Percentiles rank a stretch among this genome's conserved stretches.
Evolutionary conservation across 768 basidiomycete species (phyloP).

Genomic region (Mycena pura): DNA sequence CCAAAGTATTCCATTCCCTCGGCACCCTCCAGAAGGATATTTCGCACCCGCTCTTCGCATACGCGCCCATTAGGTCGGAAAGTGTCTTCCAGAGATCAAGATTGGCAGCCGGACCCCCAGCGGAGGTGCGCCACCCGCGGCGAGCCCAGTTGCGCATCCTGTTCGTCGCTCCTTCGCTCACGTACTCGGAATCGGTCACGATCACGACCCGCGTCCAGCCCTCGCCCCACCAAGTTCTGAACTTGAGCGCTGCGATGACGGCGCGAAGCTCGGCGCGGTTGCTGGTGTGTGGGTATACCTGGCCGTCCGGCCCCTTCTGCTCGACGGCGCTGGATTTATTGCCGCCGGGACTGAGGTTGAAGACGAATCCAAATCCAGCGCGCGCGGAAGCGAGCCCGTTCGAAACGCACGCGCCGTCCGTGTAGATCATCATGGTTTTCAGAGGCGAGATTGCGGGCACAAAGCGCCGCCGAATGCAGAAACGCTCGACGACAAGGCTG

Average conservation of each 20-base stretch:
- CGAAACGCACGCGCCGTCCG: not conserved
- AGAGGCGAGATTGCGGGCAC: not conserved
- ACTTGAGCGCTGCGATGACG: slow-evolving; percentile 29
- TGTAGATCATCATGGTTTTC: slow-evolving; percentile 8
- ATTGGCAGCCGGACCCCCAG: slow-evolving; percentile 27
- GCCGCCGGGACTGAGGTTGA: not conserved
- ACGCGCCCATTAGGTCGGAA: slow-evolving; percentile 14
- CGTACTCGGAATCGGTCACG: slow-evolving; percentile 39
- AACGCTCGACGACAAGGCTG: not conserved
- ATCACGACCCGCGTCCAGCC: slow-evolving; percentile 37
- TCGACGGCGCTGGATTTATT: not conserved
- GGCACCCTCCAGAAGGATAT: slow-evolving; percentile 30
- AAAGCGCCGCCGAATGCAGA: not conserved
- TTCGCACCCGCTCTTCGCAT: slow-evolving; percentile 22
- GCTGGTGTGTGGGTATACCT: slow-evolving; percentile 28
- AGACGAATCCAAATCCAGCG: not conserved
- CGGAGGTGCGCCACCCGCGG: slow-evolving; percentile 29
- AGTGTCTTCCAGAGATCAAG: slow-evolving; percentile 34
- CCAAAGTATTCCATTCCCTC: slow-evolving; percentile 22
- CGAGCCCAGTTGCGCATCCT: slow-evolving; percentile 30
- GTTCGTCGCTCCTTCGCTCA: slow-evolving; percentile 33
- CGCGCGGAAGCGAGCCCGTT: not conserved
- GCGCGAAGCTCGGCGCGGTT: slow-evolving; percentile 43
- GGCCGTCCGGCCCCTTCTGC: slow-evolving; percentile 1
- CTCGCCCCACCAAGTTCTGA: slow-evolving; percentile 33